A percentile compares a stretch with the other conserved stretches of the same genome.
Conservation (phyloP, 2,329 filamentous ascomycete species). For the Claviceps pazoutovae region DNA sequence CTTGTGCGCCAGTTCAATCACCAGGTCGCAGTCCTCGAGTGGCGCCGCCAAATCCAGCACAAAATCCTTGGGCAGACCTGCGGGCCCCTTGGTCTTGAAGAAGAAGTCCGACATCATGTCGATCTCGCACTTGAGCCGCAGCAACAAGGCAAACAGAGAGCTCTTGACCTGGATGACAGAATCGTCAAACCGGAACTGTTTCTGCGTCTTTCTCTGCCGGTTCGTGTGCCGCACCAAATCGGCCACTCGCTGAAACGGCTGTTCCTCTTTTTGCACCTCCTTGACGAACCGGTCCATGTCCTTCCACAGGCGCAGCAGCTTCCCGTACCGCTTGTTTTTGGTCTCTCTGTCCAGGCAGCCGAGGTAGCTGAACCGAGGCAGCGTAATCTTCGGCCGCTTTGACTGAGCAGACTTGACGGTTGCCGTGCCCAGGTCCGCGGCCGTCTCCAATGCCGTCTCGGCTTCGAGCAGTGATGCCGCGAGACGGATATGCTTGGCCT, state of each 20-base stretch:
- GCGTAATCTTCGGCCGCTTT: background rate
- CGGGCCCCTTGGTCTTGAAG: conserved; percentile 6
- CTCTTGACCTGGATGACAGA: conserved; percentile 22
- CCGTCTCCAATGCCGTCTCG: conserved; percentile 5
- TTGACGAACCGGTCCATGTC: conserved; percentile 5
- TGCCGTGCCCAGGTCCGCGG: background rate
- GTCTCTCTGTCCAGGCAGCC: background rate
- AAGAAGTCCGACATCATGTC: conserved; percentile 29
- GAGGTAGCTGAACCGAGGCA: background rate
- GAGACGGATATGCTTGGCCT: conserved; percentile 11
- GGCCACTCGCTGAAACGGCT: conserved; percentile 33
- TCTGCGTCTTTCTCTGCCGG: conserved; percentile 11
- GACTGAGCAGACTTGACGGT: background rate
- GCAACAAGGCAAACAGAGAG: conserved; percentile 25
- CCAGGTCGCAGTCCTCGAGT: conserved; percentile 22
- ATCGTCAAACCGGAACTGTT: conserved; percentile 22
- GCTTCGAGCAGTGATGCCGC: conserved; percentile 4
- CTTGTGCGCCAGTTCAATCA: conserved; percentile 25
- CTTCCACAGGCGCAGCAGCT: conserved; percentile 4
- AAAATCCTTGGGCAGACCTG: conserved; percentile 1
- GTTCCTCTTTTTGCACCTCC: conserved; percentile 28
- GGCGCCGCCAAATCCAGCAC: conserved; percentile 17
- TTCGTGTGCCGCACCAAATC: conserved; percentile 28
- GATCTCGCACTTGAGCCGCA: conserved; percentile 36
- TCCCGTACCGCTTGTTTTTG: background rate